A percentile compares a stretch with the other conserved stretches of the same genome.
phyloP scores from a whole-genome alignment of 306 rosid species.

The Medicago truncatula region DNA sequence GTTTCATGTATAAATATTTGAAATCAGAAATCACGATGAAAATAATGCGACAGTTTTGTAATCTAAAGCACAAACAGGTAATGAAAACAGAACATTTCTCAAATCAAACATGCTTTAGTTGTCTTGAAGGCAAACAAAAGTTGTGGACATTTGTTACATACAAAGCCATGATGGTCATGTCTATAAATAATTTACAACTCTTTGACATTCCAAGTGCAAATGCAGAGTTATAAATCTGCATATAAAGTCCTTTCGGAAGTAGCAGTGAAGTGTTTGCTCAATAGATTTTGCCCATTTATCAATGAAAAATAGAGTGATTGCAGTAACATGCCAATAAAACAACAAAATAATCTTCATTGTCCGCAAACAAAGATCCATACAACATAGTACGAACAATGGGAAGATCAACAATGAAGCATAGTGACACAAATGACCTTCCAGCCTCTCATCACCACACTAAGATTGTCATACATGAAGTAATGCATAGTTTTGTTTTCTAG shows the following conservation, averaged over 20 bases:
- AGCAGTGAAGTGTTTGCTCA: neutral
- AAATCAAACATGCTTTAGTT: neutral
- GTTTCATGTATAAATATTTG: neutral
- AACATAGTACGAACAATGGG: neutral
- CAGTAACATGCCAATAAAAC: constrained; percentile 4
- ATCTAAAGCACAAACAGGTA: neutral
- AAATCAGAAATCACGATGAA: neutral
- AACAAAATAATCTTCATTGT: neutral
- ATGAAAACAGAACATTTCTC: neutral
- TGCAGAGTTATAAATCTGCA: neutral
- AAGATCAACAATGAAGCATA: neutral
- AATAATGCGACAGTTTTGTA: neutral
- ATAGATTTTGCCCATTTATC: neutral
- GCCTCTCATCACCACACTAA: neutral
- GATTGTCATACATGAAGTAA: neutral
- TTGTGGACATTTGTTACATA: neutral
- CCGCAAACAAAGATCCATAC: neutral
- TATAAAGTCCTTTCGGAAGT: neutral
- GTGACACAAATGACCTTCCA: constrained; percentile 1
- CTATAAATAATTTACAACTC: neutral
- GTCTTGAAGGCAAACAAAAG: neutral
- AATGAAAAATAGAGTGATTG: neutral
- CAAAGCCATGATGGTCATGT: too few species aligned
- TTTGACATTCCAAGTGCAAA: neutral
- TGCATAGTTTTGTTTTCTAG: constrained; percentile 7